Evolutionary conservation across 306 rosid genomes (phyloP), one percentile per base, ranked within the genome.

Genomic region (Sophora flavescens): DNA sequence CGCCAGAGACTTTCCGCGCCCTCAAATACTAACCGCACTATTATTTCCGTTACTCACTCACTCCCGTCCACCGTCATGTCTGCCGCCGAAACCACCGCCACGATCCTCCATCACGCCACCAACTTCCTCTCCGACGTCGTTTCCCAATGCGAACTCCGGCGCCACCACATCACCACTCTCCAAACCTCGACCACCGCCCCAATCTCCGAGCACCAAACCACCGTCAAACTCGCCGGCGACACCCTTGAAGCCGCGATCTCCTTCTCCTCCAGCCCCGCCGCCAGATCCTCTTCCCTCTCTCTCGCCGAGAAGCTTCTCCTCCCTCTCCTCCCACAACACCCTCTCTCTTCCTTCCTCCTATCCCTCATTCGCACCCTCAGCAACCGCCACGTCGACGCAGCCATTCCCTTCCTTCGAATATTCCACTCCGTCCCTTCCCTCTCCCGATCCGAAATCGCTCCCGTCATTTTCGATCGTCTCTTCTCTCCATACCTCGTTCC

Each of bases 401-500:
- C 96, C 51, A 48, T 80, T 11, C 16, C 67, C 56, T 81, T 93
- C 78, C 88, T 93, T 42, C 83, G 73, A 36, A 60, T 91, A 53
- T 93, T 91, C 82, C 52, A 42, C 26, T 61, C 79, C 5, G 77
- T 62, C 48, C 92, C 97, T 56, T 74, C 88, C 2, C 83, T 86
- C 17, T 88, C 96, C 14, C 80, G 98, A 28, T 86, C 86, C 0
- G 96, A 93, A 62, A 62, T 93, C 45, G 92, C 97, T 3, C 92
- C 98, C 1, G 0, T 9, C 10, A 83, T 93, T 8, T 93, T 87
- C 77, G 91, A 91, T 13, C 83, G 76, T 58, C 92, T 93, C 11
- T 93, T 91, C 22, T 70, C 89, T 47, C 60, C 79, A 80, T 92
- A 91, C 42, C 93, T 93, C 63, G 74, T 93, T 66, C 96, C 96